Evolutionary conservation across 257 asterid species (phyloP).

Genomic region (Solanum commersonii): DNA sequence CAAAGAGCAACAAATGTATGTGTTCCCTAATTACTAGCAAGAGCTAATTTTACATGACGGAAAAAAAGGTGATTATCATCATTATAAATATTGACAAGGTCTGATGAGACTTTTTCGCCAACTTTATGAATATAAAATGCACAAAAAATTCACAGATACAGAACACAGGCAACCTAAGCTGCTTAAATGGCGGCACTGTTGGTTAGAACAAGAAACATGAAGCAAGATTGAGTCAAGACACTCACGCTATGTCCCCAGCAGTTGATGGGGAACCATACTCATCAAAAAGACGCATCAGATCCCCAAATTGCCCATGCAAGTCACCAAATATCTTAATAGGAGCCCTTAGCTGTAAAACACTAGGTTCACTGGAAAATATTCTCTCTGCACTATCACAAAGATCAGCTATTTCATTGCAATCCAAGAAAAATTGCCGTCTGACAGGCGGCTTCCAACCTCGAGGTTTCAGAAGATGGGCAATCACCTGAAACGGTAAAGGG

Average conservation of each 20-base stretch:
- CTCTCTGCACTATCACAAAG: conserved; percentile 97
- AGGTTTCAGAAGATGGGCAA: conserved; percentile 89
- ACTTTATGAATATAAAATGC: neutral
- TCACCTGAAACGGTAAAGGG: conserved; percentile 37
- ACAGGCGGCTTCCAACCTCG: conserved; percentile 99
- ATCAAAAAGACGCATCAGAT: conserved; percentile 96
- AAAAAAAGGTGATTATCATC: neutral
- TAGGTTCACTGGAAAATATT: conserved; percentile 88
- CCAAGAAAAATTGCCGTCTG: conserved; percentile 92
- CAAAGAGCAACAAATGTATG: neutral
- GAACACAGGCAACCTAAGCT: neutral
- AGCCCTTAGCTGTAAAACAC: conserved; percentile 90
- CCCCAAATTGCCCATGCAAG: conserved; percentile 99
- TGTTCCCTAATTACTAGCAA: neutral
- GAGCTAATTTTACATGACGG: neutral
- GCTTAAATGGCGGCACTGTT: neutral
- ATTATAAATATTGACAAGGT: neutral
- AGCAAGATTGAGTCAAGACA: neutral
- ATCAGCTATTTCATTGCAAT: conserved; percentile 97
- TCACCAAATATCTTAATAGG: conserved; percentile 98
- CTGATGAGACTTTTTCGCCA: neutral
- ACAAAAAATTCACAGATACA: neutral
- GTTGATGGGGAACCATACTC: conserved; percentile 99
- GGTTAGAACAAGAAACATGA: neutral
- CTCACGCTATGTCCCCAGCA: conserved; percentile 98